Conservation (phyloP, 176 grass and related monocot species). For the Panicum miliaceum region DNA sequence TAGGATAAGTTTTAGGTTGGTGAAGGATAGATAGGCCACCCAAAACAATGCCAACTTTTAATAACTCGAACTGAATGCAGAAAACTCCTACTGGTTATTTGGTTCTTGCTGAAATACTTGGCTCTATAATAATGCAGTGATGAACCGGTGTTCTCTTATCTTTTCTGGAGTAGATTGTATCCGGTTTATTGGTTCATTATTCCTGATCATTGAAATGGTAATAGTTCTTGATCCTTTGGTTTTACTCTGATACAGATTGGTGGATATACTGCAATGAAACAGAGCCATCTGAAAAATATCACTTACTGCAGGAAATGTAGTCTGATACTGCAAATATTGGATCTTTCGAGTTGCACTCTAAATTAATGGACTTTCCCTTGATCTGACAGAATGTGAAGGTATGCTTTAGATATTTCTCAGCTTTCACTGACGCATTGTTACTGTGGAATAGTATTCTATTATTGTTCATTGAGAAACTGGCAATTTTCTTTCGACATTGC, state of each 20-base stretch:
- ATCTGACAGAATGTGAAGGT: slow-evolving; percentile 34
- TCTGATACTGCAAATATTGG: background rate
- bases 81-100: background rate
- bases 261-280: background rate
- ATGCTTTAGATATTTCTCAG: slow-evolving; percentile 32
- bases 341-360: slow-evolving; percentile 9
- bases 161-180: background rate
- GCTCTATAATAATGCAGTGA: background rate
- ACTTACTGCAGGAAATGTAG: background rate
- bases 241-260: slow-evolving; percentile 25
- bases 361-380: slow-evolving; percentile 18
- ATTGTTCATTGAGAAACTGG: background rate
- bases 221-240: slow-evolving; percentile 17
- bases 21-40: no score
- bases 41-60: background rate
- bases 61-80: background rate
- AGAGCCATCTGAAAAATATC: background rate
- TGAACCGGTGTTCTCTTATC: slow-evolving; percentile 2
- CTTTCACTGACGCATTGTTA: slow-evolving; percentile 3
- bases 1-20: no score
- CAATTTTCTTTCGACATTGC: background rate
- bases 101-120: background rate
- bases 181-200: background rate
- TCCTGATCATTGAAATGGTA: background rate
- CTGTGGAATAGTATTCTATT: background rate